These are phyloP conservation scores for Suillus clintonianus DNA, from an alignment of 768 basidiomycete genomes.

Conservation along the genomic window DNA sequence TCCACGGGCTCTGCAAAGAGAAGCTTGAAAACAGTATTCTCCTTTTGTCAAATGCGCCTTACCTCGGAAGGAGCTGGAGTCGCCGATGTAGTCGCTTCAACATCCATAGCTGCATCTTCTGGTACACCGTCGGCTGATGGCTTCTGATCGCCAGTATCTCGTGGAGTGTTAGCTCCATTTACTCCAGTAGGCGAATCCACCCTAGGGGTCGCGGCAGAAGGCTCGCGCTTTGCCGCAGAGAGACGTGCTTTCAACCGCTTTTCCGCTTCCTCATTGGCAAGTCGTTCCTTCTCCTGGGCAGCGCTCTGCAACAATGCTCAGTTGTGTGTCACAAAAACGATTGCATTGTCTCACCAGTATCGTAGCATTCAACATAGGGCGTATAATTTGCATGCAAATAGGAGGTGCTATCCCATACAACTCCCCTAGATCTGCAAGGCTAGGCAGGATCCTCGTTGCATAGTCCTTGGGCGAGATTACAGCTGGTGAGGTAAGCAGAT, in stretches of 20 bases:
- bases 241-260: conserved; percentile 80
- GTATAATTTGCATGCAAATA: conserved; percentile 92
- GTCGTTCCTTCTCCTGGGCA: conserved; percentile 69
- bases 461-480: conserved; percentile 74
- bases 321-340: conserved; percentile 6
- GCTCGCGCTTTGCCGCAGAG: conserved; percentile 71
- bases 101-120: conserved; percentile 57
- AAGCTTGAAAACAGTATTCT: conserved; percentile 5
- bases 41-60: conserved; percentile 9
- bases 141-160: conserved; percentile 27
- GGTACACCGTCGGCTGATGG: conserved; percentile 31
- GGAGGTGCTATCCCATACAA: conserved; percentile 81
- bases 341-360: conserved; percentile 50
- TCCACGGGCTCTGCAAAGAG: conserved; percentile 67
- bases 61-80: conserved; percentile 42
- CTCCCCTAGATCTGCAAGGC: conserved; percentile 69
- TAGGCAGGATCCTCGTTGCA: conserved; percentile 70
- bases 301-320: conserved; percentile 47
- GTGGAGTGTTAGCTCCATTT: conserved; percentile 28
- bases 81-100: conserved; percentile 36
- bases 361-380: conserved; percentile 71
- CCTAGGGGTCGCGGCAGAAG: conserved; percentile 53
- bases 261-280: conserved; percentile 75
- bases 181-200: conserved; percentile 59
- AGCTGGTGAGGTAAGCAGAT: conserved; percentile 75